phyloP scores from a whole-genome alignment of 139 green algal species.

The Zygnema cylindricum region DNA sequence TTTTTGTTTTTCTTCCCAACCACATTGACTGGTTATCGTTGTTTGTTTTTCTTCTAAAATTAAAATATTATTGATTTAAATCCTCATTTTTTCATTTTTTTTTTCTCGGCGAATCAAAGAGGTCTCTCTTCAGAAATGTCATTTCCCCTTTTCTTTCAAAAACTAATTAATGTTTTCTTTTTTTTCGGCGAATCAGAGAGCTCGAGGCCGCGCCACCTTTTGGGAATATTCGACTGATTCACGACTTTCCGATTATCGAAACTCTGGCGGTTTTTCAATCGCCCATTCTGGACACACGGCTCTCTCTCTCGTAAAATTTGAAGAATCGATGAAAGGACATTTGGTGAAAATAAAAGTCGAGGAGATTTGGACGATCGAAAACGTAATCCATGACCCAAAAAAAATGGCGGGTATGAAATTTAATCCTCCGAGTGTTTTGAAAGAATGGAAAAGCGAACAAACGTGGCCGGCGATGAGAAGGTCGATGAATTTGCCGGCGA shows the following conservation, averaged over 20 bases:
- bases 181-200: background rate
- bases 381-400: background rate
- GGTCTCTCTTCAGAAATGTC: too few relatives aligned
- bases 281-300: background rate
- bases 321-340: background rate
- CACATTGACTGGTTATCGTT: too few relatives aligned
- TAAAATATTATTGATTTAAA: too few relatives aligned
- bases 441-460: too few relatives aligned
- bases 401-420: background rate
- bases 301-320: background rate
- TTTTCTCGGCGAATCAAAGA: too few relatives aligned
- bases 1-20: background rate
- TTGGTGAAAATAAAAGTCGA: background rate
- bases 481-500: too few relatives aligned
- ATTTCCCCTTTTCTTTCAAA: too few relatives aligned
- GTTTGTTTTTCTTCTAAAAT: too few relatives aligned
- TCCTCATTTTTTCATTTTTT: too few relatives aligned
- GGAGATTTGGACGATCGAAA: background rate
- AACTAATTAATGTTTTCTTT: too few relatives aligned
- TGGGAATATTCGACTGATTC: background rate
- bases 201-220: background rate
- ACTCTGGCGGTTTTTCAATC: background rate
- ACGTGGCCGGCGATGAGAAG: too few relatives aligned
- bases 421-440: too few relatives aligned
- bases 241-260: background rate